Evolutionary conservation across 352 stramenopile species (phyloP).

Genomic region (Phytopythium helicoides): DNA sequence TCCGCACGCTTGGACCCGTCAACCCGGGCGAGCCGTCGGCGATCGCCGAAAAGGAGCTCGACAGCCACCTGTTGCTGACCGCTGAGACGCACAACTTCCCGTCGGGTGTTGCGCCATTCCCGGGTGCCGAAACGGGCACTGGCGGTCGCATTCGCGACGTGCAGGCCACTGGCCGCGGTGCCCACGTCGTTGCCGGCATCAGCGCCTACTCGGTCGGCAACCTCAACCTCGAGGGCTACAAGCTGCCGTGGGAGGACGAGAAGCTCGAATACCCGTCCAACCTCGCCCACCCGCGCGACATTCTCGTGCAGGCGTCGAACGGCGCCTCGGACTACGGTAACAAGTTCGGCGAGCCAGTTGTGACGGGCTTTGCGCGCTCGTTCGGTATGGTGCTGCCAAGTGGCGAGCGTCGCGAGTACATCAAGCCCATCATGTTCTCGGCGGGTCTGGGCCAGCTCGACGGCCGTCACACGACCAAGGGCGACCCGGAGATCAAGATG

Average conservation of each 20-base stretch:
- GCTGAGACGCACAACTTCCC: conserved; percentile 99
- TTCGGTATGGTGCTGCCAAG: conserved; percentile 96
- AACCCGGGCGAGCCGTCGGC: conserved; percentile 60
- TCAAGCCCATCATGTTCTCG: conserved; percentile 99
- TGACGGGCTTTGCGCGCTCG: conserved; percentile 96
- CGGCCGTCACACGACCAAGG: conserved; percentile 92
- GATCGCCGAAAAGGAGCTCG: conserved; percentile 64
- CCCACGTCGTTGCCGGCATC: conserved; percentile 93
- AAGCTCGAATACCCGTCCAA: conserved; percentile 90
- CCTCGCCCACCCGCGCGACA: conserved; percentile 91
- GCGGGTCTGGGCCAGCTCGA: conserved; percentile 97
- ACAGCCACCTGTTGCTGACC: conserved; percentile 96
- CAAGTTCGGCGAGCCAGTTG: conserved; percentile 99
- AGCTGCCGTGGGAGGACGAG: conserved; percentile 96
- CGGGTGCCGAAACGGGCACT: conserved; percentile 96
- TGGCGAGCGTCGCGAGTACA: conserved; percentile 97
- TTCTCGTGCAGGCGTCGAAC: conserved; percentile 97
- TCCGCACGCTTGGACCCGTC: conserved; percentile 79
- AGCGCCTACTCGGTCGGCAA: conserved; percentile 92
- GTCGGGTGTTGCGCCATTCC: conserved; percentile 94
- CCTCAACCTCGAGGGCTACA: conserved; percentile 95
- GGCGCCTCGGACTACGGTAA: conserved; percentile 99
- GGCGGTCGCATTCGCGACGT: conserved; percentile 98
- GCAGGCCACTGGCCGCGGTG: conserved; percentile 96
- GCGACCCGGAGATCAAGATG: conserved; percentile 93